A percentile compares a stretch with the other conserved stretches of the same genome.
Evolutionary conservation across 1,284 basidiomycete genomes (phyloP).

Genomic region (Prillingera fragicola): DNA sequence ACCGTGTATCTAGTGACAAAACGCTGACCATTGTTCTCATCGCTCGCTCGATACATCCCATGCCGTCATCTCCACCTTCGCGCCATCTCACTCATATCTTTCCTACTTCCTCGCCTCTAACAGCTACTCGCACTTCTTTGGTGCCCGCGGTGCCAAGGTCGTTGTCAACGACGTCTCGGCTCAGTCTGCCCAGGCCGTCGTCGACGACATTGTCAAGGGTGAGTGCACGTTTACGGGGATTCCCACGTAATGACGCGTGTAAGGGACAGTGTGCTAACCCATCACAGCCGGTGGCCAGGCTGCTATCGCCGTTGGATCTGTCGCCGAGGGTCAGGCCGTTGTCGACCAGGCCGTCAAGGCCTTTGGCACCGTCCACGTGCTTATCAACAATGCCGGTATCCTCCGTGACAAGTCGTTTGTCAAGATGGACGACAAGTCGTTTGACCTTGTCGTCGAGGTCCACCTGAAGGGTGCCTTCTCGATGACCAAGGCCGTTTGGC

Average conservation of each 20-base stretch:
- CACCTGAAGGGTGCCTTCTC: constrained; percentile 92
- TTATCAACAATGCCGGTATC: constrained; percentile 98
- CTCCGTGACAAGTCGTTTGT: constrained; percentile 75
- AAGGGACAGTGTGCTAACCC: background rate
- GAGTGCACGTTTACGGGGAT: constrained; percentile 25
- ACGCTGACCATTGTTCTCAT: background rate
- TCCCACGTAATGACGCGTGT: background rate
- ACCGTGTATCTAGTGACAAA: background rate
- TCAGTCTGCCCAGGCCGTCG: constrained; percentile 84
- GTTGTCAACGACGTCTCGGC: constrained; percentile 93
- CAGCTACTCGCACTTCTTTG: constrained; percentile 87
- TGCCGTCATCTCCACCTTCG: background rate
- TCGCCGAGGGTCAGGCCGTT: constrained; percentile 79
- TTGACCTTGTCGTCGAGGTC: constrained; percentile 79
- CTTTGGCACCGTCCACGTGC: constrained; percentile 75
- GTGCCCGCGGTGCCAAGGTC: constrained; percentile 83
- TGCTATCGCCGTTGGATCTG: constrained; percentile 79
- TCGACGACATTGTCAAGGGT: constrained; percentile 83
- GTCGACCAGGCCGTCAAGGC: constrained; percentile 77
- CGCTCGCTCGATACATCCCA: background rate
- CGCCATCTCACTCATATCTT: background rate
- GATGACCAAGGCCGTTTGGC: constrained; percentile 97
- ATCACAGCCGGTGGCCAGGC: constrained; percentile 75
- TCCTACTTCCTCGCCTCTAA: background rate
- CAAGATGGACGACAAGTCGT: constrained; percentile 83